Conservation (phyloP, 2,329 filamentous ascomycete species). For the Alternaria rosae region DNA sequence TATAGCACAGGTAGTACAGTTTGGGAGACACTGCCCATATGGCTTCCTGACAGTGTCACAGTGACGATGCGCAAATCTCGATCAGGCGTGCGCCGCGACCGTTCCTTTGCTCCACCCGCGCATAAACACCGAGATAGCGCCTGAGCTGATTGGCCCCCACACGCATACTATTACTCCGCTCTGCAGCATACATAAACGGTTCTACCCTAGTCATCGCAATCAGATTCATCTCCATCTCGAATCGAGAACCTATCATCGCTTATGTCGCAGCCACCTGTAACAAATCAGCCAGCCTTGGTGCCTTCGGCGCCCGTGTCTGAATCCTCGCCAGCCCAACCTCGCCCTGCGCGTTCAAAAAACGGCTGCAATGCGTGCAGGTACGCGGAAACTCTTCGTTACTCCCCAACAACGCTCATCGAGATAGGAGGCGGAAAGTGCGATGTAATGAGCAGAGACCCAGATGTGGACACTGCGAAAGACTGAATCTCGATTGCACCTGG, state of each 20-base stretch:
- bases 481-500: constrained; percentile 64
- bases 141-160: constrained; percentile 14
- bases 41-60: too few species aligned
- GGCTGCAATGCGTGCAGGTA: constrained; percentile 44
- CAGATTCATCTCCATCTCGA: not conserved
- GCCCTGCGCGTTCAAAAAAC: constrained; percentile 41
- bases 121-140: not conserved
- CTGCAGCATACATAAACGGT: not conserved
- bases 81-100: not conserved
- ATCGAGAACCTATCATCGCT: not conserved
- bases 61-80: not conserved
- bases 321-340: constrained; percentile 20
- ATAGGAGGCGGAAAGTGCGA: constrained; percentile 61
- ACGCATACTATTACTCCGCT: constrained; percentile 1
- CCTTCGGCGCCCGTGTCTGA: constrained; percentile 21
- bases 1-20: too few species aligned
- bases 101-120: not conserved
- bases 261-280: constrained; percentile 31
- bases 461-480: constrained; percentile 62
- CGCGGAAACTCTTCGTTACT: not conserved
- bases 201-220: not conserved
- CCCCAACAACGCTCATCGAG: constrained; percentile 11
- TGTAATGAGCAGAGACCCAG: constrained; percentile 63
- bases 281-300: constrained; percentile 19
- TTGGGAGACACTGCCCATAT: too few species aligned